phyloP scores from a whole-genome alignment of 805 yeast genomes.

The Wickerhamiella qilinensis region DNA sequence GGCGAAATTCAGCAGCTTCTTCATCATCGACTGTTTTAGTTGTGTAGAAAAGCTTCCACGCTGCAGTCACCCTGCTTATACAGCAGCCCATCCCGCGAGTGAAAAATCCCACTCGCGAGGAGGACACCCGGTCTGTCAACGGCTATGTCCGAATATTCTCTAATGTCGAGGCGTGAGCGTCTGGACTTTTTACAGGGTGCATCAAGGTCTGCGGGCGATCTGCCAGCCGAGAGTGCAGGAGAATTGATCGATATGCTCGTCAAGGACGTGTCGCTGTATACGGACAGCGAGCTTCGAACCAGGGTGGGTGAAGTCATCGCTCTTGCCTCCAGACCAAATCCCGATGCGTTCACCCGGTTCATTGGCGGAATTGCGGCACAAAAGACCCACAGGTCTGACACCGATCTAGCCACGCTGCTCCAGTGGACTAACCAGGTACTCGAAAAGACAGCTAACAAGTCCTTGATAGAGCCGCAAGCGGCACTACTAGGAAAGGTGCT shows the following conservation, averaged over 20 bases:
- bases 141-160: too few species aligned
- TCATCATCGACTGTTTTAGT: conserved; percentile 47
- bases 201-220: too few species aligned
- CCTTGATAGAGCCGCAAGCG: conserved; percentile 1
- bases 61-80: background rate
- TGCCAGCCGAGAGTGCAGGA: too few species aligned
- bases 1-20: conserved; percentile 14
- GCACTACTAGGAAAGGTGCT: conserved; percentile 1
- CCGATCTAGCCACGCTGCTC: conserved; percentile 4
- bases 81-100: too few species aligned
- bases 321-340: background rate
- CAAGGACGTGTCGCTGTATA: background rate
- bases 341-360: background rate
- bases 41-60: conserved; percentile 25
- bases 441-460: background rate
- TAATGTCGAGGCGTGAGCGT: too few species aligned
- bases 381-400: background rate
- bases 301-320: background rate
- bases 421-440: conserved; percentile 3
- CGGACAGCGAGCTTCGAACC: background rate
- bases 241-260: too few species aligned
- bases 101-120: too few species aligned
- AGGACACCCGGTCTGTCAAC: too few species aligned
- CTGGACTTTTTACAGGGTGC: too few species aligned
- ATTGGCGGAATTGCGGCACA: background rate